These are phyloP conservation scores for Stagonosporopsis vannaccii DNA, from an alignment of 2,329 filamentous ascomycete species.

Conservation along the genomic window DNA sequence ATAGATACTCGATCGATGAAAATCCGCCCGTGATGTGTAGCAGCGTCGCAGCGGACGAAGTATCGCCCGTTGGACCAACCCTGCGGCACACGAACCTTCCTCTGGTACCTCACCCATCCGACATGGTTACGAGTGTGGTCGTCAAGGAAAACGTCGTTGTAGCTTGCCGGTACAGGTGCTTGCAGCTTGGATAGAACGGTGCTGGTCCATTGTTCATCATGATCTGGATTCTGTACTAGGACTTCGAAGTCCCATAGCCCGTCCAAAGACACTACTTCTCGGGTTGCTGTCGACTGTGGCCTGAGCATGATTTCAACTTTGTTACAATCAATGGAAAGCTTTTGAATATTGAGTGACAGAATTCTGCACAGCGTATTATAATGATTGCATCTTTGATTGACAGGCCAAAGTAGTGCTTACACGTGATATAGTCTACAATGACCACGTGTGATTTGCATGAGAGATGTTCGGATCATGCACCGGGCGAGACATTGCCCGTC, in stretches of 20 bases:
- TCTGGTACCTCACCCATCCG: neutral
- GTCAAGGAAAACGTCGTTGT: neutral
- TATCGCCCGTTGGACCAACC: neutral
- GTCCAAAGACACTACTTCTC: neutral
- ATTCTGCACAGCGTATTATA: no score
- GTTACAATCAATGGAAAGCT: neutral
- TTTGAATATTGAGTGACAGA: no score
- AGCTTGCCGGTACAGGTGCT: slow-evolving; percentile 1
- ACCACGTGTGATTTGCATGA: neutral
- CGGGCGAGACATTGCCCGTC: neutral
- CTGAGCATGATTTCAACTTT: neutral
- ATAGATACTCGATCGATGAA: neutral
- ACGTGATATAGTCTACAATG: no score
- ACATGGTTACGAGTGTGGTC: neutral
- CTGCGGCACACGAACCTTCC: neutral
- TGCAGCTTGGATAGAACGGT: neutral
- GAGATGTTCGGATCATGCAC: neutral
- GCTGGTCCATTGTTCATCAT: neutral
- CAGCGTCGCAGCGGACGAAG: neutral
- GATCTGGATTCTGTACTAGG: neutral
- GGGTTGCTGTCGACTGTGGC: neutral
- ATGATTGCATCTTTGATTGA: no score
- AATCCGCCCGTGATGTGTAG: neutral
- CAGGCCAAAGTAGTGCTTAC: no score
- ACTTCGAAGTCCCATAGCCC: neutral